Conservation (phyloP, 2,329 filamentous ascomycete species). For the Paraconiothyrium sp. region DNA sequence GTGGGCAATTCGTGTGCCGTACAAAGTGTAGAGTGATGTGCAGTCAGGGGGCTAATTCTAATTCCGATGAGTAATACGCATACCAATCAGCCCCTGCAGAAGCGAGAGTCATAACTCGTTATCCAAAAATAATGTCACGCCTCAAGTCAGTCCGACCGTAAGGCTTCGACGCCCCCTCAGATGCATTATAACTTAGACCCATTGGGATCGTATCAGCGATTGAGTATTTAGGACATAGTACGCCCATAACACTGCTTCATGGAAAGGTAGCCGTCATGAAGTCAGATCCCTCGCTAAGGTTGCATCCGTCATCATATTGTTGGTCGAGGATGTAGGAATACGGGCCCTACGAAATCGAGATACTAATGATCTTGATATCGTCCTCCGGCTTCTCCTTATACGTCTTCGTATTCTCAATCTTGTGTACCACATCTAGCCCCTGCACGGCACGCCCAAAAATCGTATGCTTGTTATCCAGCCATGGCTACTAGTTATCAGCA, state of each 20-base stretch:
- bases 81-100: no score
- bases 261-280: background rate
- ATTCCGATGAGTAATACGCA: no score
- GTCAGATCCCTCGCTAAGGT: background rate
- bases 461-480: conserved; percentile 96
- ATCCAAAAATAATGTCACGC: no score
- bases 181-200: no score
- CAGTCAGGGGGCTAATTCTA: no score
- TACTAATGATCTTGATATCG: conserved; percentile 96
- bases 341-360: conserved; percentile 55
- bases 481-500: conserved; percentile 66
- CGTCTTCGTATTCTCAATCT: conserved; percentile 90
- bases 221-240: background rate
- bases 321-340: background rate
- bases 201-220: background rate
- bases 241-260: background rate
- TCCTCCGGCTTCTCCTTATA: conserved; percentile 94
- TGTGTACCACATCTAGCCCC: conserved; percentile 92
- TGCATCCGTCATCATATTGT: background rate
- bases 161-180: no score
- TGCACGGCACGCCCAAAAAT: conserved; percentile 92
- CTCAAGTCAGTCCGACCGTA: no score
- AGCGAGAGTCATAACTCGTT: no score
- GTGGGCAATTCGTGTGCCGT: no score
- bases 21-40: no score